Evolutionary conservation across 768 basidiomycete genomes (phyloP).

Genomic region (Mrakia frigida): DNA sequence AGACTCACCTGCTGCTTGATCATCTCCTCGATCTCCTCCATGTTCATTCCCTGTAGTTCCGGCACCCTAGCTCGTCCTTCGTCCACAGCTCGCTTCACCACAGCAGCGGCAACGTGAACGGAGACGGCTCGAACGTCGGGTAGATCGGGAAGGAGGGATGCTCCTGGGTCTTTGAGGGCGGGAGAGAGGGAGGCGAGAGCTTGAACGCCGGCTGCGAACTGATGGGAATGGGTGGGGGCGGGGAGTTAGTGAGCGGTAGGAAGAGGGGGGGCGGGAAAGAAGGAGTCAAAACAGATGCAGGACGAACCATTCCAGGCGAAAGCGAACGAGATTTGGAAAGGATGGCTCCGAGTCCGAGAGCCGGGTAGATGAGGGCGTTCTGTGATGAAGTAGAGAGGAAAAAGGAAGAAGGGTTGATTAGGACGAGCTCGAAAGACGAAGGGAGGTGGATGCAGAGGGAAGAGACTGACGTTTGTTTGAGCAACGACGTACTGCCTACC

Average conservation of each 20-base stretch:
- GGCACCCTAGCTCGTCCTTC: slow-evolving; percentile 51
- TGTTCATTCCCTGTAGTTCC: slow-evolving; percentile 30
- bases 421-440: too few relatives aligned
- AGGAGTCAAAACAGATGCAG: too few relatives aligned
- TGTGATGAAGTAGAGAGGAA: neutral
- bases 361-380: slow-evolving; percentile 61
- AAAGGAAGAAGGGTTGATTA: too few relatives aligned
- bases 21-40: slow-evolving; percentile 29
- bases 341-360: slow-evolving; percentile 75
- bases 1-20: slow-evolving; percentile 6
- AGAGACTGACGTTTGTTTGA: slow-evolving; percentile 30
- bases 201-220: slow-evolving; percentile 72
- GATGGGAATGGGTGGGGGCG: neutral
- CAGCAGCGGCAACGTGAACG: slow-evolving; percentile 74
- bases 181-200: slow-evolving; percentile 72
- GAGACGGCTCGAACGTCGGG: slow-evolving; percentile 66
- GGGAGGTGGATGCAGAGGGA: neutral
- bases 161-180: slow-evolving; percentile 63
- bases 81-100: slow-evolving; percentile 68
- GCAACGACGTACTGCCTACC: slow-evolving; percentile 54
- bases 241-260: neutral
- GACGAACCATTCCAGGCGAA: slow-evolving; percentile 25
- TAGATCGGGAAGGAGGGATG: slow-evolving; percentile 69
- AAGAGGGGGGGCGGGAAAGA: neutral
- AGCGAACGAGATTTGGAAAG: slow-evolving; percentile 59